These are phyloP conservation scores for Monosiga brevicollis DNA, from an alignment of 78 protist genomes.

Conservation along the genomic window DNA sequence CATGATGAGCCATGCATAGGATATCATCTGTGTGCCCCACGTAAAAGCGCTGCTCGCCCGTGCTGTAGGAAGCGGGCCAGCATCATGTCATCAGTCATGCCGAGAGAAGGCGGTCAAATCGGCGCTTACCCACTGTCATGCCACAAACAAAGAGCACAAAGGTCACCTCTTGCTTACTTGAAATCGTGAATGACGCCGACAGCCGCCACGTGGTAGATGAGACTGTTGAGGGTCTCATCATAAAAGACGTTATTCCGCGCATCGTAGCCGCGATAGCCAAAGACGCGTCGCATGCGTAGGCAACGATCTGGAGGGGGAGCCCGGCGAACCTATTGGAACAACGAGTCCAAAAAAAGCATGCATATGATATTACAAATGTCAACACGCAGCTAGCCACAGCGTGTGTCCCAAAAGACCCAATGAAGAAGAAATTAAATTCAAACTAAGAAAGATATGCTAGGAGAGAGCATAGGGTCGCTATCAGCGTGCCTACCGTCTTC, in stretches of 20 bases:
- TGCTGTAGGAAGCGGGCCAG: too few relatives aligned
- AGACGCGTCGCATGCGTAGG: not conserved
- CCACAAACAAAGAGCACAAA: too few relatives aligned
- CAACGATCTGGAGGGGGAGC: not conserved
- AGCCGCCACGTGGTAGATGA: constrained; percentile 31
- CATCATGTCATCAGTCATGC: too few relatives aligned
- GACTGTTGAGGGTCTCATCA: not conserved
- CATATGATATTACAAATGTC: not conserved
- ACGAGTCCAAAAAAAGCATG: not conserved
- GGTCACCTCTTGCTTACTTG: not conserved
- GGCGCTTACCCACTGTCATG: too few relatives aligned
- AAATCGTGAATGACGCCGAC: constrained; percentile 23
- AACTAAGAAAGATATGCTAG: not conserved
- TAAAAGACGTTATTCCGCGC: not conserved
- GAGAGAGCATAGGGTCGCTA: not conserved
- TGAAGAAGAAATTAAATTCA: not conserved
- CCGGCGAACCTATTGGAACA: not conserved
- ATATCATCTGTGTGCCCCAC: constrained; percentile 54
- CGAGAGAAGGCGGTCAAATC: too few relatives aligned
- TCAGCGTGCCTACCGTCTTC: too few relatives aligned
- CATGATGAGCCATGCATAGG: constrained; percentile 23
- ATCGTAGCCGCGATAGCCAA: constrained; percentile 11
- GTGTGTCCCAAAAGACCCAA: not conserved
- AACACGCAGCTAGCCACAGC: not conserved
- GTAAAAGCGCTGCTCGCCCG: constrained; percentile 36